phyloP scores from a whole-genome alignment of 352 stramenopile genomes.

The Globisporangium polare region DNA sequence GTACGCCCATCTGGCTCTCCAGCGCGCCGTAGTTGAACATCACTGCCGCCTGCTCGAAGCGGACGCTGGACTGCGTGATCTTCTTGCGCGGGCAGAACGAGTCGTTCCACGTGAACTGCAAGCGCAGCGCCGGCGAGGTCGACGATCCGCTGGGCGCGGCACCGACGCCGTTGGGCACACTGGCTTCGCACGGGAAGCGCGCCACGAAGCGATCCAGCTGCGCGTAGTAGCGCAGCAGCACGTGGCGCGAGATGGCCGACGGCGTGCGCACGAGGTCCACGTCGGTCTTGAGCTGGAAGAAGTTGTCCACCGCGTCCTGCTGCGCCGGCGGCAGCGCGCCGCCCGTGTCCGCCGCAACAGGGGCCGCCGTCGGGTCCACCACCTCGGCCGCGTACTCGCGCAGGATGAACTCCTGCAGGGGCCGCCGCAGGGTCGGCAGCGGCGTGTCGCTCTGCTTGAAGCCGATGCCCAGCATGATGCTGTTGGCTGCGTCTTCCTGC shows the following conservation, averaged over 20 bases:
- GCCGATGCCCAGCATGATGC: slow-evolving; percentile 67
- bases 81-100: slow-evolving; percentile 89
- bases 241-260: slow-evolving; percentile 58
- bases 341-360: background rate
- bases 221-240: slow-evolving; percentile 73
- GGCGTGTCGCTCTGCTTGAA: slow-evolving; percentile 74
- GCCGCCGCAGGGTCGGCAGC: slow-evolving; percentile 28
- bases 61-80: slow-evolving; percentile 50
- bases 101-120: slow-evolving; percentile 90
- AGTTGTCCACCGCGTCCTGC: slow-evolving; percentile 37
- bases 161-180: slow-evolving; percentile 9
- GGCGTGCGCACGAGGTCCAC: slow-evolving; percentile 69
- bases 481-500: too few relatives aligned
- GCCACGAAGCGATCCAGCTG: slow-evolving; percentile 62
- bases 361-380: background rate
- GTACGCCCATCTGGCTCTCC: slow-evolving; percentile 76
- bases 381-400: slow-evolving; percentile 55
- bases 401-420: slow-evolving; percentile 62
- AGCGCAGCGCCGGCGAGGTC: slow-evolving; percentile 20
- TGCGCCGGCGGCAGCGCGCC: slow-evolving; percentile 16
- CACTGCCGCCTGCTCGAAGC: slow-evolving; percentile 78
- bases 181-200: slow-evolving; percentile 51
- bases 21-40: slow-evolving; percentile 87
- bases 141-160: slow-evolving; percentile 4
- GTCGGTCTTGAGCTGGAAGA: slow-evolving; percentile 56